Conservation (phyloP, 2,329 filamentous ascomycete species). For the Didymella keratinophila region DNA sequence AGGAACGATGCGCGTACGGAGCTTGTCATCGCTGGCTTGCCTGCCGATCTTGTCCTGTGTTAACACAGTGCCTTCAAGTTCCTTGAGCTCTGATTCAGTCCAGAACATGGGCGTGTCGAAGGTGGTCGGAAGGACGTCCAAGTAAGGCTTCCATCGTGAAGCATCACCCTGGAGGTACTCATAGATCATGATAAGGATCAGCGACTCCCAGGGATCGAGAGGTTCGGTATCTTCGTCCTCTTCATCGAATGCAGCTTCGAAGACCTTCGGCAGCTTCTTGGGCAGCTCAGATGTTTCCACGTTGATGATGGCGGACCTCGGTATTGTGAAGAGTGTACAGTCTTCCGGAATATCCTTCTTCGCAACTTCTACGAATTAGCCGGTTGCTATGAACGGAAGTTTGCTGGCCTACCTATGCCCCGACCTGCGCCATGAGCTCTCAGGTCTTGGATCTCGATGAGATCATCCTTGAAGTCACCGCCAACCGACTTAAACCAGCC, state of each 20-base stretch:
- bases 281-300: constrained; percentile 30
- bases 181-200: constrained; percentile 34
- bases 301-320: constrained; percentile 32
- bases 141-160: constrained; percentile 35
- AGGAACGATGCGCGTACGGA: constrained; percentile 26
- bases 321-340: constrained; percentile 31
- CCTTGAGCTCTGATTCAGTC: constrained; percentile 29
- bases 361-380: constrained; percentile 20
- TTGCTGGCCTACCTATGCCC: constrained; percentile 28
- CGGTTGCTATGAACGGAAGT: no score
- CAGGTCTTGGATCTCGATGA: constrained; percentile 32
- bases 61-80: constrained; percentile 30
- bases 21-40: constrained; percentile 29
- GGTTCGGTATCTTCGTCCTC: constrained; percentile 28
- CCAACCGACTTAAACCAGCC: constrained; percentile 33
- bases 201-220: constrained; percentile 32
- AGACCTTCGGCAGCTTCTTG: constrained; percentile 26
- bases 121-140: constrained; percentile 28
- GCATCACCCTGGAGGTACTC: constrained; percentile 30
- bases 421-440: constrained; percentile 31
- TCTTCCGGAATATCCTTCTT: constrained; percentile 28
- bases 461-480: constrained; percentile 32
- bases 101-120: constrained; percentile 39
- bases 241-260: constrained; percentile 24
- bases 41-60: constrained; percentile 35